A percentile compares a stretch with the other conserved stretches of the same genome.
These are phyloP conservation scores for Aspergillus sparsus DNA, from an alignment of 495 filamentous ascomycete genomes.

Conservation along the genomic window DNA sequence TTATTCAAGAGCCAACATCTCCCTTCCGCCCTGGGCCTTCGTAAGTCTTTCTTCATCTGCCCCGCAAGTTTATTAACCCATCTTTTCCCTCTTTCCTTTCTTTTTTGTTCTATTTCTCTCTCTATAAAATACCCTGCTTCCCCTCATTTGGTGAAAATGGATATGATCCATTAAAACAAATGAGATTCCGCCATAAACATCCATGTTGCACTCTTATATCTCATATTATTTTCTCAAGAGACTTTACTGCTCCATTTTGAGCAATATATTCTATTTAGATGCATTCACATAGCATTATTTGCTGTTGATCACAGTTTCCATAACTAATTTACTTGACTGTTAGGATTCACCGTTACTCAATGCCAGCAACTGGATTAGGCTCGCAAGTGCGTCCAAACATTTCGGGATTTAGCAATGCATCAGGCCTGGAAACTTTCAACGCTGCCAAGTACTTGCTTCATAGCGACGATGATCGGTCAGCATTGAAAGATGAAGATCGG, in stretches of 20 bases:
- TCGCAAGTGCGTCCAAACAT: conserved; percentile 57
- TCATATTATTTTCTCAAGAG: no score
- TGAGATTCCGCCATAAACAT: no score
- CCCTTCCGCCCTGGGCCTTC: conserved; percentile 40
- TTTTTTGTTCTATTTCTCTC: conserved; percentile 13
- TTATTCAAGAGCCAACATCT: conserved; percentile 35
- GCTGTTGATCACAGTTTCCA: no score
- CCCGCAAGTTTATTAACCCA: background rate
- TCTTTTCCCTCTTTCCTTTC: conserved; percentile 23
- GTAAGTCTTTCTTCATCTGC: conserved; percentile 35
- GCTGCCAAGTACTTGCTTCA: conserved; percentile 82
- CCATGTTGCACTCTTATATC: no score
- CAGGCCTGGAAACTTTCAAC: conserved; percentile 68
- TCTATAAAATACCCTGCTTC: background rate
- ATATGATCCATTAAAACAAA: no score
- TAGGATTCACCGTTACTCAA: conserved; percentile 83
- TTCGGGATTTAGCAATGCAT: conserved; percentile 43
- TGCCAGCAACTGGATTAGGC: conserved; percentile 71
- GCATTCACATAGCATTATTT: no score
- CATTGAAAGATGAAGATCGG: conserved; percentile 50
- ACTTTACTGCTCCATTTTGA: no score
- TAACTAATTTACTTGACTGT: background rate
- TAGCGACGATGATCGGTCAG: conserved; percentile 67
- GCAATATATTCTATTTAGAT: no score
- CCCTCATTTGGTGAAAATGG: no score